These are phyloP conservation scores for Acacia concinna DNA, from an alignment of 331 rosid species.

Conservation along the genomic window DNA sequence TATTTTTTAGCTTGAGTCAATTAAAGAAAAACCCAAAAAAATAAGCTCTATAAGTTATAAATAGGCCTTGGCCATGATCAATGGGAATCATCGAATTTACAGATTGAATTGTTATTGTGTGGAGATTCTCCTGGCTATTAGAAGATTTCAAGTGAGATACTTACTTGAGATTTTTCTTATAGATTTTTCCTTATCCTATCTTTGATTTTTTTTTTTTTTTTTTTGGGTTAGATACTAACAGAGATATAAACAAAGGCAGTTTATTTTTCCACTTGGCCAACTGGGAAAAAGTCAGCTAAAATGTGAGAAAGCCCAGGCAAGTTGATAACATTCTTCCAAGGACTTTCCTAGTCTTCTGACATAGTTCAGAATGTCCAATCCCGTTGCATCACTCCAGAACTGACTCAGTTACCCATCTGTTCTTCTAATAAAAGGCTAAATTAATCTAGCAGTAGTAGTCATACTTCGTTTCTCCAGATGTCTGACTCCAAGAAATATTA, in stretches of 20 bases:
- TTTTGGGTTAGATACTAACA: too few species aligned
- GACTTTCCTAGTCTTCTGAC: not conserved
- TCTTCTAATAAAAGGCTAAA: not conserved
- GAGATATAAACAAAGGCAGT: not conserved
- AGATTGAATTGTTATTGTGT: too few species aligned
- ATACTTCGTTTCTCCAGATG: not conserved
- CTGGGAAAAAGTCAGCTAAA: not conserved
- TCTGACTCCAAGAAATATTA: not conserved
- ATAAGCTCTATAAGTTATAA: too few species aligned
- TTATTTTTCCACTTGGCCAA: not conserved
- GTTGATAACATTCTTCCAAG: not conserved
- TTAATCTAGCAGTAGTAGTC: not conserved
- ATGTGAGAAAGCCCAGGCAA: not conserved
- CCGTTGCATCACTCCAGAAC: not conserved
- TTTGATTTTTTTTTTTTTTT: too few species aligned
- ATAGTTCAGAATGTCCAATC: not conserved
- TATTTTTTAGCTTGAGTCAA: too few species aligned
- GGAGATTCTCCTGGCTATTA: too few species aligned
- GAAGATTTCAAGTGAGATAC: too few species aligned
- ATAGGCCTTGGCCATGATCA: too few species aligned
- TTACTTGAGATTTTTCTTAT: too few species aligned
- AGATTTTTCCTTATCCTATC: too few species aligned
- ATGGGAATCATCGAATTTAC: too few species aligned
- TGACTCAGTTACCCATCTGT: not conserved
- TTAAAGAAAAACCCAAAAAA: too few species aligned